These are phyloP conservation scores for Cyathus pygmaeus DNA, from an alignment of 1,284 basidiomycete genomes.

Conservation along the genomic window DNA sequence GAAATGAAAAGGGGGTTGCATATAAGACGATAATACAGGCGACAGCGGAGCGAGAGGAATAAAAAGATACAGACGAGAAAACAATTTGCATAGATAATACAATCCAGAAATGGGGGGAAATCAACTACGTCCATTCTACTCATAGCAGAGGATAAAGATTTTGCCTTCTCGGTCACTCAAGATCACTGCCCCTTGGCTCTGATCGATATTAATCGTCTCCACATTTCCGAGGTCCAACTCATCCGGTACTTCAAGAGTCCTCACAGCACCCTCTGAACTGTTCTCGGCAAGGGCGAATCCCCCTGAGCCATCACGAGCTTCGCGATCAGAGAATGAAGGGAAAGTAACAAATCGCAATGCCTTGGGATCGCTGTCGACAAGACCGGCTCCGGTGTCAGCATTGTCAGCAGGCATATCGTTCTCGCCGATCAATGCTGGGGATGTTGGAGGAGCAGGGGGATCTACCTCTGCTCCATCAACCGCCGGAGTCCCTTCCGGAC, in stretches of 20 bases:
- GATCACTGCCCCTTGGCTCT: slow-evolving; percentile 78
- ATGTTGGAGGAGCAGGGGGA: too few relatives aligned
- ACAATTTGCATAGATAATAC: too few relatives aligned
- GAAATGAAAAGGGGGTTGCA: too few relatives aligned
- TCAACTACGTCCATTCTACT: slow-evolving; percentile 49
- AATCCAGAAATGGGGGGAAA: too few relatives aligned
- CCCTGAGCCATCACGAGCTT: slow-evolving; percentile 25
- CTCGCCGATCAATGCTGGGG: not conserved
- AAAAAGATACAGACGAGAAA: too few relatives aligned
- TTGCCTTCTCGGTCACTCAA: slow-evolving; percentile 72
- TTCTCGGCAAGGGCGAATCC: slow-evolving; percentile 17
- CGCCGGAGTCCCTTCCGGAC: slow-evolving; percentile 28
- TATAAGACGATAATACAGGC: too few relatives aligned
- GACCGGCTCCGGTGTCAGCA: not conserved
- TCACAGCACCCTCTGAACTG: slow-evolving; percentile 54
- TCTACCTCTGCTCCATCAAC: not conserved
- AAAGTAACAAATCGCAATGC: slow-evolving; percentile 75
- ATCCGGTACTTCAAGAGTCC: slow-evolving; percentile 69
- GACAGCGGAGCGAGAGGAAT: too few relatives aligned
- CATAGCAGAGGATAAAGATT: slow-evolving; percentile 78
- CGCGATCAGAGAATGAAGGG: slow-evolving; percentile 60
- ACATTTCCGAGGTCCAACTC: slow-evolving; percentile 71
- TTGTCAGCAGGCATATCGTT: not conserved
- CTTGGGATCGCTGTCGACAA: slow-evolving; percentile 46
- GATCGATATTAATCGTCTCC: slow-evolving; percentile 81